phyloP scores from a whole-genome alignment of 129 eudicot genomes.

The Flaveria robusta region DNA sequence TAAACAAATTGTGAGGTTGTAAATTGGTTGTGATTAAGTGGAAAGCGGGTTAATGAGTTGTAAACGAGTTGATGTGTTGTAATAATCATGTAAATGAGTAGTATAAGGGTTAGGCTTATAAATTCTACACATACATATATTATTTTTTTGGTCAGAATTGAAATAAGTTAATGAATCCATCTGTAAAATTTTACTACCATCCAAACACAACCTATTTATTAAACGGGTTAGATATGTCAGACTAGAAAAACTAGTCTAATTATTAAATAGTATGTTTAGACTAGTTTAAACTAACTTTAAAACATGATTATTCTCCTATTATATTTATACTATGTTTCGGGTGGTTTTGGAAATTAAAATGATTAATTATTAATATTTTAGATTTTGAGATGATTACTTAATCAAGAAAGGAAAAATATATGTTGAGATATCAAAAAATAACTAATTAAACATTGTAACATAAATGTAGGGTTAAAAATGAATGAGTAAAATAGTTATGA shows the following conservation, averaged over 20 bases:
- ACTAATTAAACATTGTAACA: neutral
- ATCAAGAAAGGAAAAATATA: neutral
- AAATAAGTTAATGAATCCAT: neutral
- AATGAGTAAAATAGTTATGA: neutral
- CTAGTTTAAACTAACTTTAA: neutral
- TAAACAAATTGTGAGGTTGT: too few relatives aligned
- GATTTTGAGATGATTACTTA: neutral
- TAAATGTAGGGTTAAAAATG: neutral
- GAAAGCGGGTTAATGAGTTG: neutral
- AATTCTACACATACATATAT: neutral
- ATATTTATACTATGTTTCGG: neutral
- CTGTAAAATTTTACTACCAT: neutral
- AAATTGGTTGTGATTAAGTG: neutral
- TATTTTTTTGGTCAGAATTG: too few relatives aligned
- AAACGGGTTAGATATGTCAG: neutral
- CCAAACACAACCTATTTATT: too few relatives aligned
- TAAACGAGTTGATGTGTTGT: neutral
- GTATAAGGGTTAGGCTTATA: neutral
- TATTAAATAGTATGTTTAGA: neutral
- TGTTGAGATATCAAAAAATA: neutral
- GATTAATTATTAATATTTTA: neutral
- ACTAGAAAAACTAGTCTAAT: neutral
- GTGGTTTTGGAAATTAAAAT: neutral
- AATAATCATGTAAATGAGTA: neutral
- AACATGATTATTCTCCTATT: neutral